Evolutionary conservation across 495 filamentous ascomycete genomes (phyloP), one percentile per base, ranked within the genome.

Genomic region (Hypoxylon fuscum): DNA sequence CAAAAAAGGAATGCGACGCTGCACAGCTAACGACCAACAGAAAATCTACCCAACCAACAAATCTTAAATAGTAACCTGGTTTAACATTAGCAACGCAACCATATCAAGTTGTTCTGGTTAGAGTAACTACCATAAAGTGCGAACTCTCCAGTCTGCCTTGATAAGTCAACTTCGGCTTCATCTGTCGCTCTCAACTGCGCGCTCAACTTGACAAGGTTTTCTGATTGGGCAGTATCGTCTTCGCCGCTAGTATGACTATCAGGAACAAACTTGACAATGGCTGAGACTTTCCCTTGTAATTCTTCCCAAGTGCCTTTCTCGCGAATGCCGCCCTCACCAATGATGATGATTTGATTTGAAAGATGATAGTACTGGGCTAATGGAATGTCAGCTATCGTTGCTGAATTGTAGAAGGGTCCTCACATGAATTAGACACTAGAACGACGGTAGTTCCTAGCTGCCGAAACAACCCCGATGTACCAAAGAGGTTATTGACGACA

Each of bases 111-210:
- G n/a, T n/a, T n/a, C n/a, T n/a, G n/a, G n/a, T n/a, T n/a, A n/a
- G n/a, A n/a, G n/a, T n/a, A n/a, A n/a, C n/a, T 66, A 77, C 73
- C 25, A 64, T 89, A 89, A 35, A 87, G 76, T 1, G 81, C 69
- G 0, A 81, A 58, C 55, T 88, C 85, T 5, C 85, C 85, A 1
- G 81, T 78, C 40, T 71, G 64, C 34, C 75, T 54, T 12, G 66
- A 46, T 9, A 68, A 54, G 29, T 73, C 69, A 3, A 25, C 21
- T 12, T 49, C 54, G 9, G 35, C 50, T 7, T 70, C 64, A 5
- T 73, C 56, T 32, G 47, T 61, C 6, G 43, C 35, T 31, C 34
- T 41, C 7, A 49, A 25, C 31, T 68, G 63, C 27, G 27, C 4
- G 10, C 27, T 31, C 5, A 31, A 10, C 10, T 12, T 23, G 40